A percentile compares a stretch with the other conserved stretches of the same genome.
phyloP scores from a whole-genome alignment of 495 filamentous ascomycete species.

The Daldinia decipiens region DNA sequence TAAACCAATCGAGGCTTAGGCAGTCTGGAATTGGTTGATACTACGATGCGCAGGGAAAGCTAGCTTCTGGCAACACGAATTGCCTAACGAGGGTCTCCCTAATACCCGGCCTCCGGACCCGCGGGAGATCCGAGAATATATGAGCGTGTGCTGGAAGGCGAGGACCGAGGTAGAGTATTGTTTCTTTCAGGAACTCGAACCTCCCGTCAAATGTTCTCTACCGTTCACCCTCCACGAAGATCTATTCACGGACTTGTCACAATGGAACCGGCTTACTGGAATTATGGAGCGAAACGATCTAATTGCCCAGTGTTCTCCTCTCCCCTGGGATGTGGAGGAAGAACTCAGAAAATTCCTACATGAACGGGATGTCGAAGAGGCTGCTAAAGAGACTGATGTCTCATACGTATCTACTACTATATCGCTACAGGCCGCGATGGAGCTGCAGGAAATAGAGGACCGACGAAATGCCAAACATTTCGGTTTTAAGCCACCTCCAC shows the following conservation, averaged over 20 bases:
- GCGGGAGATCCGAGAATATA: background rate
- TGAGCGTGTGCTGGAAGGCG: slow-evolving; percentile 22
- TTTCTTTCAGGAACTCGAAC: background rate
- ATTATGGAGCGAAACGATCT: background rate
- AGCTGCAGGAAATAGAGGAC: too few species aligned
- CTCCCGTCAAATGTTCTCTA: background rate
- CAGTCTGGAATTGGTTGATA: slow-evolving; percentile 24
- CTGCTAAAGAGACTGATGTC: background rate
- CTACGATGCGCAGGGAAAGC: slow-evolving; percentile 8
- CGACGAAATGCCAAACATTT: too few species aligned
- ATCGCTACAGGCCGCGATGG: background rate
- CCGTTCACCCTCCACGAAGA: slow-evolving; percentile 11
- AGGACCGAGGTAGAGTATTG: slow-evolving; percentile 13
- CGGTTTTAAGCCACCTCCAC: background rate
- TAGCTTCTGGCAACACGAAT: slow-evolving; percentile 23
- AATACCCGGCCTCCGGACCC: background rate
- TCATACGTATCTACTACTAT: background rate
- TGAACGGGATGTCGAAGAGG: background rate
- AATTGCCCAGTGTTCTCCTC: background rate
- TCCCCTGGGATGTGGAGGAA: background rate
- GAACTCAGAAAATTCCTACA: background rate
- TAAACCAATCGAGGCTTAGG: slow-evolving; percentile 17
- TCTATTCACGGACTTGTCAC: background rate
- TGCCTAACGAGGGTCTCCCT: slow-evolving; percentile 7
- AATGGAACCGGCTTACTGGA: slow-evolving; percentile 17